Conservation (phyloP, 1,284 basidiomycete genomes). For the Cryptococcus sp. region DNA sequence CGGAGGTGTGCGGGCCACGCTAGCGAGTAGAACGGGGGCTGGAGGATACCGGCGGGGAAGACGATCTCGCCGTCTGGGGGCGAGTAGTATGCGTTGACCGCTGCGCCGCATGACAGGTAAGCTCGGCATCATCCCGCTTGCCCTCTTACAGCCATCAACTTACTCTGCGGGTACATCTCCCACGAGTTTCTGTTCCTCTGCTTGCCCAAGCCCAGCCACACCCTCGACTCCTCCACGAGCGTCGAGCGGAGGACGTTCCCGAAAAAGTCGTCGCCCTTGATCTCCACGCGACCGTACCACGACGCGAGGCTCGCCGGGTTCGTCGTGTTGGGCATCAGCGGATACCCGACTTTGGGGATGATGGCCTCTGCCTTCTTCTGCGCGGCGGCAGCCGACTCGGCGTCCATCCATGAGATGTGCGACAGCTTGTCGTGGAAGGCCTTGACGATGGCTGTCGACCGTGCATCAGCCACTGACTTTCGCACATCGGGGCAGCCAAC, state of each 20-base stretch:
- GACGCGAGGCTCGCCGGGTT: conserved; percentile 64
- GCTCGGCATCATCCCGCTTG: background rate
- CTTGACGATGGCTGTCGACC: conserved; percentile 64
- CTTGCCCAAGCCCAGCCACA: conserved; percentile 73
- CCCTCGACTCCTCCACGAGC: conserved; percentile 51
- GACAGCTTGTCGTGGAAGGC: conserved; percentile 78
- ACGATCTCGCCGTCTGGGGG: conserved; percentile 65
- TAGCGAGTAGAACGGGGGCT: conserved; percentile 84
- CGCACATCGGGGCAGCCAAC: conserved; percentile 6
- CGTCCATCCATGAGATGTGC: conserved; percentile 87
- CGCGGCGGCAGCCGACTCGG: conserved; percentile 73
- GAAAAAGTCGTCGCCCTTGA: conserved; percentile 72
- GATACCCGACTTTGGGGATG: conserved; percentile 60
- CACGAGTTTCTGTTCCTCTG: conserved; percentile 70
- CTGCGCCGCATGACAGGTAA: conserved; percentile 5
- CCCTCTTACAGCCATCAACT: conserved; percentile 14
- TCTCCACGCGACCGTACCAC: conserved; percentile 71
- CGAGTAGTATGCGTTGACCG: conserved; percentile 49
- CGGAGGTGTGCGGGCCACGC: conserved; percentile 80
- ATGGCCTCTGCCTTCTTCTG: conserved; percentile 63
- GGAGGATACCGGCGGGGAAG: conserved; percentile 93
- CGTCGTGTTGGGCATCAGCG: conserved; percentile 75
- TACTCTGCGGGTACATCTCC: conserved; percentile 60
- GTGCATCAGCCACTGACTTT: background rate
- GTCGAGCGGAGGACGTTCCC: conserved; percentile 58